phyloP scores from a whole-genome alignment of 2,329 filamentous ascomycete species.

The Fusarium sp. region DNA sequence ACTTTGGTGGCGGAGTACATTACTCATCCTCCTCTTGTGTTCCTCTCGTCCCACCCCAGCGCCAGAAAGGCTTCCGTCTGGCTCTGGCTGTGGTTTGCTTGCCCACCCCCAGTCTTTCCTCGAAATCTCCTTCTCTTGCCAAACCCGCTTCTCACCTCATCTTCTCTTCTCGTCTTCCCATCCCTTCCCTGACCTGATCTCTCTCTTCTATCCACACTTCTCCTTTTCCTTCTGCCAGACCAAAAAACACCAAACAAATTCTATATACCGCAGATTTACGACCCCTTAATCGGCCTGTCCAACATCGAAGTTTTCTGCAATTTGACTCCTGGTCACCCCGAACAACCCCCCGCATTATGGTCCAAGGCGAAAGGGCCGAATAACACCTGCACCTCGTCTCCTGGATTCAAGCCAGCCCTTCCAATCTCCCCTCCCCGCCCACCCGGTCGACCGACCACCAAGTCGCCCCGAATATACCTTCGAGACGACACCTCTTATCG shows the following conservation, averaged over 20 bases:
- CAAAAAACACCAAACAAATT: constrained; percentile 6
- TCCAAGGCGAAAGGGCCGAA: constrained; percentile 51
- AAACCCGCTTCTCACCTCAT: constrained; percentile 37
- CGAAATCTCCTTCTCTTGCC: constrained; percentile 37
- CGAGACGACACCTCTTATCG: constrained; percentile 34
- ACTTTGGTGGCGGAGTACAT: background rate
- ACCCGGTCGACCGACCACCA: constrained; percentile 32
- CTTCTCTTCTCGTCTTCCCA: constrained; percentile 21
- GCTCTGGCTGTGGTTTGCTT: background rate
- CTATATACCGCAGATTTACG: background rate
- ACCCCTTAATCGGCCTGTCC: background rate
- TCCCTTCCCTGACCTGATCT: constrained; percentile 21
- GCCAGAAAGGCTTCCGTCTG: constrained; percentile 6
- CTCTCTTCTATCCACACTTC: constrained; percentile 29
- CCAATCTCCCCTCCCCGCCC: constrained; percentile 30
- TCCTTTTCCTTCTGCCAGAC: background rate
- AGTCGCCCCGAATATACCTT: constrained; percentile 38
- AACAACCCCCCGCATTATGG: constrained; percentile 45
- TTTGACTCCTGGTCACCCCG: constrained; percentile 21
- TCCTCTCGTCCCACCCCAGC: constrained; percentile 19
- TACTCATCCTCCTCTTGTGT: background rate
- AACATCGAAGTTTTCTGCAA: constrained; percentile 7
- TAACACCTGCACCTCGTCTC: constrained; percentile 46
- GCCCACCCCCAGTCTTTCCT: constrained; percentile 29
- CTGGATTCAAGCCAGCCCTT: constrained; percentile 35